Evolutionary conservation across 208 protist species (phyloP), one percentile per base, ranked within the genome.

Genomic region (Leishmania tarentolae): DNA sequence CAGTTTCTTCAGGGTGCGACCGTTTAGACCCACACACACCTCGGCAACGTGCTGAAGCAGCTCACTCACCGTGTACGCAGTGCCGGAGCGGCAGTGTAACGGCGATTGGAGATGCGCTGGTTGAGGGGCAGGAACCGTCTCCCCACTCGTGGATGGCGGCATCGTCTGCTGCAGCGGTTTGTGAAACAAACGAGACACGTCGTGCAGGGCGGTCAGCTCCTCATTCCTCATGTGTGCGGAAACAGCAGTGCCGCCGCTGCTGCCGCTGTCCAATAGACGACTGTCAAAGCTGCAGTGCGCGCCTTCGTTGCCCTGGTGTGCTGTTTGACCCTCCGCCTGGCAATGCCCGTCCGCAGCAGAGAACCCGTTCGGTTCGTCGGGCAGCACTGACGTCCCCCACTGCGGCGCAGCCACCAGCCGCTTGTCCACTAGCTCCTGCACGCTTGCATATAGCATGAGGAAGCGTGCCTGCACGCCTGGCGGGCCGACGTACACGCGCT

Each of bases 401-500:
- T 52, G 59, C 40, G 82, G 72, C 5, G 65, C 42, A 28, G 44
- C 28, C 8, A 91, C 46, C 35, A 91, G 74, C 1, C 78, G 75
- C 52, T 70, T 72, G 59, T 82, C 75, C 53, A 97, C 65, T 65
- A 99, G 86, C 83, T 99, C 97, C 15, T 75, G 59, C 17, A 98
- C 83, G 37, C 92, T 92, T 13, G 89, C 85, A 57, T 83, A 76
- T 47, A 99, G 76, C 17, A 99, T 97, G 21, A 76, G 65, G 24
- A 90, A 85, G 13, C 95, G 86, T 0, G 97, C 97, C 40, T 87
- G 75, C n/a, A 86, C 3, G 6, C 93, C 90, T 7, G 98, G 98
- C 19, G 89, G 89, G 0, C 97, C 98, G 53, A 99, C 92, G 86
- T 92, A 96, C 57, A 98, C 84, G 75, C 98, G 98, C 42, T 99